Percentiles rank a stretch among this genome's conserved stretches.
phyloP scores from a whole-genome alignment of 139 green algal genomes.

The Trebouxia sp. region DNA sequence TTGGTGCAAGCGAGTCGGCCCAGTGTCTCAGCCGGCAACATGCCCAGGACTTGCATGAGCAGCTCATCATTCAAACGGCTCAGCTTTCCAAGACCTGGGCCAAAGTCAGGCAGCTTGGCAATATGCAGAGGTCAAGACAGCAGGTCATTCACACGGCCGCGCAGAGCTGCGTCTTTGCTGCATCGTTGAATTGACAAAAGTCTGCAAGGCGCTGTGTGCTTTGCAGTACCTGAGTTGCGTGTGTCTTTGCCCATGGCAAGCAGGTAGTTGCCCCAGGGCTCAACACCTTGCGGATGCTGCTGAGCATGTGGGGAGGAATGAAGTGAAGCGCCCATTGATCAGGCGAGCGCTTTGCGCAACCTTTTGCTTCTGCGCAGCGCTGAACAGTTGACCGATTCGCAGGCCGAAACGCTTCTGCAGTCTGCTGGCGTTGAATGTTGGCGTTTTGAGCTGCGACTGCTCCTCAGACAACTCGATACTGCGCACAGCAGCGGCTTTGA shows the following conservation, averaged over 20 bases:
- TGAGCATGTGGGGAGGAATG: too few species aligned
- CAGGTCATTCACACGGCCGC: not conserved
- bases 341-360: too few species aligned
- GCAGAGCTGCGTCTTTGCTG: too few species aligned
- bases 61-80: slow-evolving; percentile 72
- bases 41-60: slow-evolving; percentile 71
- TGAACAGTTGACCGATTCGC: too few species aligned
- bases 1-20: slow-evolving; percentile 47
- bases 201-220: too few species aligned
- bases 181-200: not conserved
- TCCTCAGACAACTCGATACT: too few species aligned
- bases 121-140: not conserved
- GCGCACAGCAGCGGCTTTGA: not conserved
- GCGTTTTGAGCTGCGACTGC: too few species aligned
- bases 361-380: too few species aligned
- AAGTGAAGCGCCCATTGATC: not conserved
- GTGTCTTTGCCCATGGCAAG: slow-evolving; percentile 33
- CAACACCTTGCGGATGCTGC: slow-evolving; percentile 54
- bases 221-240: slow-evolving; percentile 38
- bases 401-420: too few species aligned
- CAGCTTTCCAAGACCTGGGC: slow-evolving; percentile 76
- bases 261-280: slow-evolving; percentile 60
- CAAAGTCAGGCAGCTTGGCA: not conserved
- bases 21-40: slow-evolving; percentile 52
- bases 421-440: too few species aligned